A percentile compares a stretch with the other conserved stretches of the same genome.
Evolutionary conservation across 495 filamentous ascomycete species (phyloP).

Genomic region (Penicillium ochrochloron): DNA sequence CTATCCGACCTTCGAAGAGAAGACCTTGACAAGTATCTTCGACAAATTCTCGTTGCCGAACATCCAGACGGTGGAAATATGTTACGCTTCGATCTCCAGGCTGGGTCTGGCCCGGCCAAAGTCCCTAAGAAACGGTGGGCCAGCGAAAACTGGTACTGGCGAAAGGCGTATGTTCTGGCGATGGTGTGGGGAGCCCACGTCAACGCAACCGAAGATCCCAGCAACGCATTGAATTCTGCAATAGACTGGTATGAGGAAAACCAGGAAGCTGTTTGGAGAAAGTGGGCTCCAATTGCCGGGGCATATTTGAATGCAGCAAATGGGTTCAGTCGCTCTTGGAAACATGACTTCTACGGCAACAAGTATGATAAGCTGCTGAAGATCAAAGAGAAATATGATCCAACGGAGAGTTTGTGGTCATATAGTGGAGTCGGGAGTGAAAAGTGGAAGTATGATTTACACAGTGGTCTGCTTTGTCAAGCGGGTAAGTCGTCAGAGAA

Average conservation of each 20-base stretch:
- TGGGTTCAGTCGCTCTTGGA: conserved; percentile 58
- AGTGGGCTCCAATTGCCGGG: conserved; percentile 30
- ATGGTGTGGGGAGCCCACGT: conserved; percentile 24
- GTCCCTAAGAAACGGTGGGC: conserved; percentile 16
- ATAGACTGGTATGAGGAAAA: conserved; percentile 16
- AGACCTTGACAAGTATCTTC: conserved; percentile 10
- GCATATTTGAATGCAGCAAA: conserved; percentile 47
- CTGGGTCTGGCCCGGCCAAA: conserved; percentile 20
- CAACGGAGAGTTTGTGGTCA: conserved; percentile 48
- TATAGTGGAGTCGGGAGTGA: conserved; percentile 31
- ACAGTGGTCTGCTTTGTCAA: conserved; percentile 26
- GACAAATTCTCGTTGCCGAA: conserved; percentile 2
- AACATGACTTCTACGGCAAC: conserved; percentile 60
- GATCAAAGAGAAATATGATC: conserved; percentile 59
- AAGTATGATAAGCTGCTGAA: conserved; percentile 52
- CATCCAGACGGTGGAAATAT: conserved; percentile 10
- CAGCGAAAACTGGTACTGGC: conserved; percentile 28
- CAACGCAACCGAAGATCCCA: conserved; percentile 15
- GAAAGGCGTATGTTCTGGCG: conserved; percentile 22
- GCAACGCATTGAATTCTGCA: neutral
- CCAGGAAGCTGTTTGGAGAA: conserved; percentile 30
- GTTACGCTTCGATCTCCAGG: conserved; percentile 31
- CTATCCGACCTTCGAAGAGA: conserved; percentile 21
- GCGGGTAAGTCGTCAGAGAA: neutral
- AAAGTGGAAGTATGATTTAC: conserved; percentile 28